Conservation (phyloP, 2,329 filamentous ascomycete species). For the Rutstroemia sp. region DNA sequence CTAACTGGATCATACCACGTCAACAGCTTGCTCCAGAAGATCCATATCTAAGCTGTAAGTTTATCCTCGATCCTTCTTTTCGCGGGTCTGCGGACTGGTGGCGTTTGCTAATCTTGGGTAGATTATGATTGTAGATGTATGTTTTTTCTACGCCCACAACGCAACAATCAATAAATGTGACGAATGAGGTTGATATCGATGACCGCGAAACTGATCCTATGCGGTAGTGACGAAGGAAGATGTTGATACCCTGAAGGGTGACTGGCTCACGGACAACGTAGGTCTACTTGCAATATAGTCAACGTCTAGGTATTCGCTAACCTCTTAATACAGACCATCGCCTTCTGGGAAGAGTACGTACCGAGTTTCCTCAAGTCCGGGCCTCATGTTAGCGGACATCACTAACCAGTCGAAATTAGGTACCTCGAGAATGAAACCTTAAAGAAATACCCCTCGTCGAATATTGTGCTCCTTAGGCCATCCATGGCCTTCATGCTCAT, state of each 20-base stretch:
- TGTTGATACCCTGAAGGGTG: conserved; percentile 77
- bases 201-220: conserved; percentile 13
- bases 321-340: conserved; percentile 61
- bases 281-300: conserved; percentile 8
- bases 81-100: neutral
- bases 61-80: neutral
- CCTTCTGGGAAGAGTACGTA: conserved; percentile 93
- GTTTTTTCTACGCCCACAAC: conserved; percentile 14
- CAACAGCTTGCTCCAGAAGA: conserved; percentile 51
- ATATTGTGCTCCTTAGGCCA: conserved; percentile 85
- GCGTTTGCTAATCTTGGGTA: conserved; percentile 27
- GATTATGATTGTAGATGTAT: conserved; percentile 59
- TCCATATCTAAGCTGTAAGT: conserved; percentile 63
- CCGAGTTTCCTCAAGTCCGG: neutral
- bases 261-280: conserved; percentile 97
- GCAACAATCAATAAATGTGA: neutral
- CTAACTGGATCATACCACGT: neutral
- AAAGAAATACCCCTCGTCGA: conserved; percentile 67
- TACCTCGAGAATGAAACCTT: conserved; percentile 89
- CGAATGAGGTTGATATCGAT: no score
- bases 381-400: conserved; percentile 17
- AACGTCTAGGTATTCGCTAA: conserved; percentile 8
- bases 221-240: conserved; percentile 76
- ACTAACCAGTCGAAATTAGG: conserved; percentile 31
- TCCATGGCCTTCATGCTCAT: conserved; percentile 90